These are phyloP conservation scores for Kluyveromyces siamensis DNA, from an alignment of 805 yeast genomes.

Conservation along the genomic window DNA sequence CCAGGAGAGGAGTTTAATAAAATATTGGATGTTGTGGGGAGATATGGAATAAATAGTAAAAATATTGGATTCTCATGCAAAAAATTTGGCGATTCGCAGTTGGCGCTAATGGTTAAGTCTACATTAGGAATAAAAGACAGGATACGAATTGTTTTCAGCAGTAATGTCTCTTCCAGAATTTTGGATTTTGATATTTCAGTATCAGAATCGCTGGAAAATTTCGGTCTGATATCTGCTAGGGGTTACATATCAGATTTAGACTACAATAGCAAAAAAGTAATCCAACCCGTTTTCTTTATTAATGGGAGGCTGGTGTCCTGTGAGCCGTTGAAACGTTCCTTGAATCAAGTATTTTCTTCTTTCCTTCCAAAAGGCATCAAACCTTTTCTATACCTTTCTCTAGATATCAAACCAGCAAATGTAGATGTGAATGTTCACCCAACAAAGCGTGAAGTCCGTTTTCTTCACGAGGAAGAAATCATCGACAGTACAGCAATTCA, in stretches of 20 bases:
- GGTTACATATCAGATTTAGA: constrained; percentile 71
- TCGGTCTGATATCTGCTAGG: constrained; percentile 43
- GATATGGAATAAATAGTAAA: constrained; percentile 68
- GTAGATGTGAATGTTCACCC: constrained; percentile 95
- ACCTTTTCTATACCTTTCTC: constrained; percentile 68
- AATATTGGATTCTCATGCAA: constrained; percentile 73
- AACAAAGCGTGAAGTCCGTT: constrained; percentile 85
- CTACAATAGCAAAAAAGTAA: constrained; percentile 52
- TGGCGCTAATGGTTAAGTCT: constrained; percentile 51
- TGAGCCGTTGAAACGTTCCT: constrained; percentile 67
- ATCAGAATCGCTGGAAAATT: constrained; percentile 12
- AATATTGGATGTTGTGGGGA: constrained; percentile 73
- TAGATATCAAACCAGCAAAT: constrained; percentile 57
- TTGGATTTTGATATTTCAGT: constrained; percentile 35
- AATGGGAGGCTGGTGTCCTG: constrained; percentile 76
- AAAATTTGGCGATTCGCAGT: constrained; percentile 66
- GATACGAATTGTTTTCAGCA: constrained; percentile 66
- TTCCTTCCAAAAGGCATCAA: constrained; percentile 71
- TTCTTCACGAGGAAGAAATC: constrained; percentile 80
- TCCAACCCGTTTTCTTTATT: constrained; percentile 71
- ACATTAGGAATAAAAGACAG: constrained; percentile 49
- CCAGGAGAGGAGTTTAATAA: constrained; percentile 66
- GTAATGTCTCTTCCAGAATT: constrained; percentile 55
- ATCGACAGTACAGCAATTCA: constrained; percentile 45
- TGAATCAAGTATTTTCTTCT: constrained; percentile 49